Conservation (phyloP, 768 basidiomycete species). For the Fibroporia radiculosa region DNA sequence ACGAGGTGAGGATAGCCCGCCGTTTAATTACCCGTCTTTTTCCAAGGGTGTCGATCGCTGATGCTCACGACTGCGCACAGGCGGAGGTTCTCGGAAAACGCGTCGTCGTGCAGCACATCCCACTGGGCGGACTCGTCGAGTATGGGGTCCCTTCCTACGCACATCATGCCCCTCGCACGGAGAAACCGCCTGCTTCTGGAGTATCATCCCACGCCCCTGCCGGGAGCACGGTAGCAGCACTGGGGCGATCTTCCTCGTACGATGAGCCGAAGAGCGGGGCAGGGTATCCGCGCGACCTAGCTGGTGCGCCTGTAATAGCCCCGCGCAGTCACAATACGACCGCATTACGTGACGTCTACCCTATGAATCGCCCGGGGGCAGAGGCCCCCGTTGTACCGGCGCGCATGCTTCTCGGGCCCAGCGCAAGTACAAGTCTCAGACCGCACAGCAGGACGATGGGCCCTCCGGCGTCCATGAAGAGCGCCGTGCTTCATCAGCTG, state of each 20-base stretch:
- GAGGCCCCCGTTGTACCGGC: conserved; percentile 6
- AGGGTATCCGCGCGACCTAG: background rate
- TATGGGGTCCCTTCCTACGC: conserved; percentile 36
- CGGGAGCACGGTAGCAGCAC: conserved; percentile 12
- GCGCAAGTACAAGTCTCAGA: conserved; percentile 15
- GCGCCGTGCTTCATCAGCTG: too few species aligned
- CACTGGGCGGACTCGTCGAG: conserved; percentile 72
- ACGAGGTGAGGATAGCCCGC: conserved; percentile 48
- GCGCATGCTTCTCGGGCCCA: conserved; percentile 17
- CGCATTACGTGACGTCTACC: background rate
- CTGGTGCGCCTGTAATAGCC: background rate
- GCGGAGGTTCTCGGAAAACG: conserved; percentile 90
- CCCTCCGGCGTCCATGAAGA: too few species aligned
- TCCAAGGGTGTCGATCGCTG: background rate
- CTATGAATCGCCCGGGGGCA: background rate
- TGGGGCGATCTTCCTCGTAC: conserved; percentile 7
- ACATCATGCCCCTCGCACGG: background rate
- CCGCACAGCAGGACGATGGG: conserved; percentile 1
- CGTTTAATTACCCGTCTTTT: background rate
- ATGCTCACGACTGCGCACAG: conserved; percentile 24
- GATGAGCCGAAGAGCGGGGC: background rate
- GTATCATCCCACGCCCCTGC: background rate
- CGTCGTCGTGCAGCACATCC: conserved; percentile 94
- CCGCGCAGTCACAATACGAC: background rate
- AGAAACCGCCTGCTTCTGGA: background rate